phyloP scores from a whole-genome alignment of 768 basidiomycete genomes.

The Mycena indigotica region DNA sequence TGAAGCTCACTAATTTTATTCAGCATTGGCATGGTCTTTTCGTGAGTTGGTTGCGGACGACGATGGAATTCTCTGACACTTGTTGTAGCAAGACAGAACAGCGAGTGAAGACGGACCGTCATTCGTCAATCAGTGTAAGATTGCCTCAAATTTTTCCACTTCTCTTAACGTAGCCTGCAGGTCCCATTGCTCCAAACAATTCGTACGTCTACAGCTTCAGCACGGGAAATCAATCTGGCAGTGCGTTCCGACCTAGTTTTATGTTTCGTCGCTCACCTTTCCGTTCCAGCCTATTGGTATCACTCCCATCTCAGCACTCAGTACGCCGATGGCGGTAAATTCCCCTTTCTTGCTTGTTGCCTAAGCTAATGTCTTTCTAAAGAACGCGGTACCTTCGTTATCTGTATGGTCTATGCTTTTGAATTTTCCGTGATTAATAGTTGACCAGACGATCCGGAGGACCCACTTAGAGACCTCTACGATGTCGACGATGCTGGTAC shows the following conservation, averaged over 20 bases:
- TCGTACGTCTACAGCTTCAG: conserved; percentile 1
- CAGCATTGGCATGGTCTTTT: conserved; percentile 38
- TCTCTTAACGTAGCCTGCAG: not conserved
- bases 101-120: conserved; percentile 48
- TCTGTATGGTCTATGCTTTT: conserved; percentile 26
- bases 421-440: not conserved
- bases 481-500: conserved; percentile 35
- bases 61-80: too few species aligned
- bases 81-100: conserved; percentile 44
- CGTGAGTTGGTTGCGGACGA: too few species aligned
- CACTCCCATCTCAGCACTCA: conserved; percentile 29
- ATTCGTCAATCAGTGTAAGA: conserved; percentile 13
- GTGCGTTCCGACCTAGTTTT: conserved; percentile 12
- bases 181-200: conserved; percentile 9
- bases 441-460: conserved; percentile 25
- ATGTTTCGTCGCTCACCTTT: not conserved
- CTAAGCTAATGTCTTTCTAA: not conserved
- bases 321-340: conserved; percentile 22
- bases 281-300: conserved; percentile 16
- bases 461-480: conserved; percentile 32
- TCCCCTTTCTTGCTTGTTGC: too few species aligned
- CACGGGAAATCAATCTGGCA: not conserved
- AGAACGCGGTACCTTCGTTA: conserved; percentile 31
- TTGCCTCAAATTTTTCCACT: not conserved
- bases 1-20: conserved; percentile 25